Evolutionary conservation across 352 stramenopile genomes (phyloP).

Genomic region (Phytophthora cryptogea): DNA sequence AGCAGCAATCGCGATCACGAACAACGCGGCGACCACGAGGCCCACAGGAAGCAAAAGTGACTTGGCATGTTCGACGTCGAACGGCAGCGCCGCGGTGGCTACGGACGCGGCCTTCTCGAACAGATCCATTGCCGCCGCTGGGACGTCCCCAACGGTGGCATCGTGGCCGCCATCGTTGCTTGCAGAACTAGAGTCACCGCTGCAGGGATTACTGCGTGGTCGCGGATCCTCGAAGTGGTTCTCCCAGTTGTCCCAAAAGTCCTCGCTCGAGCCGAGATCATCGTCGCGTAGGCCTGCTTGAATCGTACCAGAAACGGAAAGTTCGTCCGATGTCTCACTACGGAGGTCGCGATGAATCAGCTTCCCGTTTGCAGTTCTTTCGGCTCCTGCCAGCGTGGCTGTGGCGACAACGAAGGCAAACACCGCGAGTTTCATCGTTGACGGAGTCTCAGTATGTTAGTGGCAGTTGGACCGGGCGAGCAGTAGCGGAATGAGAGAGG

Average conservation of each 20-base stretch:
- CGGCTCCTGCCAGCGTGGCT: neutral
- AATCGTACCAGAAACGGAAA: slow-evolving; percentile 2
- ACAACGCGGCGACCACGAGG: slow-evolving; percentile 13
- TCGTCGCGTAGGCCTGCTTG: slow-evolving; percentile 16
- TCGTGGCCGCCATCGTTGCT: slow-evolving; percentile 1
- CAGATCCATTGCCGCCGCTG: neutral
- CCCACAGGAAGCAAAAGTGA: slow-evolving; percentile 11
- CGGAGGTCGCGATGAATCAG: slow-evolving; percentile 12
- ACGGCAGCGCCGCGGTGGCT: slow-evolving; percentile 16
- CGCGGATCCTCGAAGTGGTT: slow-evolving; percentile 10
- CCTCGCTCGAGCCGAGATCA: slow-evolving; percentile 19
- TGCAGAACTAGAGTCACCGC: slow-evolving; percentile 4
- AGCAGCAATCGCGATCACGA: slow-evolving; percentile 23
- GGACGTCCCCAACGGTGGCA: slow-evolving; percentile 12
- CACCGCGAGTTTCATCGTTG: slow-evolving; percentile 15
- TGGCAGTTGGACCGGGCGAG: slow-evolving; percentile 17
- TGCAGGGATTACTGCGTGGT: neutral
- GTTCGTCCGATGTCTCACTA: slow-evolving; percentile 6
- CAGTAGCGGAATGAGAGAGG: slow-evolving; percentile 22
- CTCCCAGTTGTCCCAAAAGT: slow-evolving; percentile 24
- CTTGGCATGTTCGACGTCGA: slow-evolving; percentile 11
- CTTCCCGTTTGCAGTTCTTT: neutral
- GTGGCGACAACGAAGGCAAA: slow-evolving; percentile 6
- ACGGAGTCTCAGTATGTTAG: neutral
- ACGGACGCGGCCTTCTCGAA: slow-evolving; percentile 23